phyloP scores from a whole-genome alignment of 805 yeast species.

The Candida rishiriensis region DNA sequence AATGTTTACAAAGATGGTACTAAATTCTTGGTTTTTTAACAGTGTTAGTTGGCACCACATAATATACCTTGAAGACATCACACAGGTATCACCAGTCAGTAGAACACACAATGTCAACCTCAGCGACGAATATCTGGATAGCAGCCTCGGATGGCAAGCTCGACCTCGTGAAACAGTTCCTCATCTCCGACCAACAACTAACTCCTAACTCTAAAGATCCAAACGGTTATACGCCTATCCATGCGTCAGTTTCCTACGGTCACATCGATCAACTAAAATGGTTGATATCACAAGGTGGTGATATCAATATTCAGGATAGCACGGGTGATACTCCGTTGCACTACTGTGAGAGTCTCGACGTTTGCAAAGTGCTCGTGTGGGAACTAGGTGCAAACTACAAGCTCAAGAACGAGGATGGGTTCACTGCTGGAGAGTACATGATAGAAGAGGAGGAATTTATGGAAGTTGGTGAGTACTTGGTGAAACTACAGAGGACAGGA shows the following conservation, averaged over 20 bases:
- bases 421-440: slow-evolving; percentile 67
- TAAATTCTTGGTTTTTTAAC: too few relatives aligned
- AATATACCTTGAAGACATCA: too few relatives aligned
- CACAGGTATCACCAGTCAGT: not conserved
- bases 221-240: slow-evolving; percentile 94
- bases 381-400: slow-evolving; percentile 63
- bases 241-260: slow-evolving; percentile 95
- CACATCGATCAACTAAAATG: slow-evolving; percentile 62
- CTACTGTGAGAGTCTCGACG: slow-evolving; percentile 68
- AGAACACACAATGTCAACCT: slow-evolving; percentile 6
- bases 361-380: slow-evolving; percentile 65
- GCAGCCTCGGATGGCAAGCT: slow-evolving; percentile 86
- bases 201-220: slow-evolving; percentile 78
- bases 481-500: slow-evolving; percentile 29
- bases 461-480: slow-evolving; percentile 65
- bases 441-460: slow-evolving; percentile 86
- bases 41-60: too few relatives aligned
- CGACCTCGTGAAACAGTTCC: slow-evolving; percentile 49
- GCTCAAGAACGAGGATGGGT: slow-evolving; percentile 65
- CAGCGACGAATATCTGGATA: slow-evolving; percentile 73
- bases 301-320: slow-evolving; percentile 72
- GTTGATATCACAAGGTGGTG: slow-evolving; percentile 60
- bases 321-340: slow-evolving; percentile 97
- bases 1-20: too few relatives aligned
- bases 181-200: slow-evolving; percentile 42